phyloP scores from a whole-genome alignment of 768 basidiomycete species.

The Grammothele lineata region DNA sequence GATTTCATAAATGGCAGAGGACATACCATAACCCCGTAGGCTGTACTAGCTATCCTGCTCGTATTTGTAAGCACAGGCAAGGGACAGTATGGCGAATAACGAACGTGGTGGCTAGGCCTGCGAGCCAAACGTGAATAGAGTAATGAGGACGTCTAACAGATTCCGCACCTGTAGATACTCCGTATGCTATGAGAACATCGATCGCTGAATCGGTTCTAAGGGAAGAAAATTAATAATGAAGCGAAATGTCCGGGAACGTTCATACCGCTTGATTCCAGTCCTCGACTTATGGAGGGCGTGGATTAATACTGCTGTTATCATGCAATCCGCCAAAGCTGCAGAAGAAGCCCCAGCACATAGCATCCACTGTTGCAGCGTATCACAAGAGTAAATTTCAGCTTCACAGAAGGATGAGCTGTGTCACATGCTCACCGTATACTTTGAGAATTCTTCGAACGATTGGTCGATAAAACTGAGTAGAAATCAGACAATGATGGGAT shows the following conservation, averaged over 20 bases:
- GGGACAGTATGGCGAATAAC: no score
- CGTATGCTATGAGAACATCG: background rate
- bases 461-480: background rate
- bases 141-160: no score
- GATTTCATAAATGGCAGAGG: no score
- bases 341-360: background rate
- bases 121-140: no score
- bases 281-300: background rate
- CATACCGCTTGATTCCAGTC: background rate
- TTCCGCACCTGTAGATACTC: background rate
- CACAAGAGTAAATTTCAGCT: no score
- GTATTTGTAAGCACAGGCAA: no score
- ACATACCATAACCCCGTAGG: no score
- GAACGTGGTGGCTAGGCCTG: no score
- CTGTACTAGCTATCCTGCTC: no score
- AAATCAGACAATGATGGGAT: no score
- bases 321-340: background rate
- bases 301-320: background rate
- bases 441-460: background rate
- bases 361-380: background rate
- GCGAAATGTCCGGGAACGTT: background rate
- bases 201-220: background rate
- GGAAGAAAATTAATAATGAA: no score
- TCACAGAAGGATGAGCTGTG: no score
- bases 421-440: background rate